Conservation (phyloP, 805 yeast species). For the Jamesozyma rosinii region DNA sequence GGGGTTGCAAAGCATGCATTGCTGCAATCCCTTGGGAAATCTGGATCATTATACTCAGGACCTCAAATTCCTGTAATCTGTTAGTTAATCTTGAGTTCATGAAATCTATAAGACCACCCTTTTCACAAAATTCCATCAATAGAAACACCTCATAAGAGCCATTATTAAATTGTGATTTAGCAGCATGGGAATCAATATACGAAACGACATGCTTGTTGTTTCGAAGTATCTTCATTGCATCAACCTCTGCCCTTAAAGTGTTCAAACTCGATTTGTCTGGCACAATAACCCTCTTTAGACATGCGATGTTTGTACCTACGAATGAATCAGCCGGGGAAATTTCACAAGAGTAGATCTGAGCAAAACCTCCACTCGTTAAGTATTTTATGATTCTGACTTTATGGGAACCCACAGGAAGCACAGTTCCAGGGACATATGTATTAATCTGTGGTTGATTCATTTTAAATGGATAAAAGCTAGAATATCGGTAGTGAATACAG, state of each 20-base stretch:
- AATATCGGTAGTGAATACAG: background rate
- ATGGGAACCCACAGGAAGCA: slow-evolving; percentile 77
- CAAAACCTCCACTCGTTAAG: slow-evolving; percentile 88
- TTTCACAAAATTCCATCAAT: slow-evolving; percentile 71
- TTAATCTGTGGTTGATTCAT: slow-evolving; percentile 46
- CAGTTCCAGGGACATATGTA: slow-evolving; percentile 68
- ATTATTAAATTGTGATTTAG: slow-evolving; percentile 43
- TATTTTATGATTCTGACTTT: slow-evolving; percentile 57
- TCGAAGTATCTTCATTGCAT: slow-evolving; percentile 83
- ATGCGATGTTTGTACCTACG: slow-evolving; percentile 50
- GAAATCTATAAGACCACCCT: slow-evolving; percentile 68
- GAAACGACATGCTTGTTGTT: slow-evolving; percentile 77
- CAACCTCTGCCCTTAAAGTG: slow-evolving; percentile 85
- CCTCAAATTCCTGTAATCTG: slow-evolving; percentile 59
- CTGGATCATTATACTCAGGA: slow-evolving; percentile 58
- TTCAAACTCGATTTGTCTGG: slow-evolving; percentile 82
- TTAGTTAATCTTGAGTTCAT: slow-evolving; percentile 65
- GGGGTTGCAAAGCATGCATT: slow-evolving; percentile 66
- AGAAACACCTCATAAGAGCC: slow-evolving; percentile 70
- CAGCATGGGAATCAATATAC: slow-evolving; percentile 92
- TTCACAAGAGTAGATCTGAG: slow-evolving; percentile 80
- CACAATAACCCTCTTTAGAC: slow-evolving; percentile 89
- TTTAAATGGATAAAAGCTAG: background rate
- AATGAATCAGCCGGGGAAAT: slow-evolving; percentile 45
- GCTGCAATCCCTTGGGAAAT: slow-evolving; percentile 65